Evolutionary conservation across 768 basidiomycete genomes (phyloP), one percentile per base, ranked within the genome.

Genomic region (Lactarius pseudohatsudake): DNA sequence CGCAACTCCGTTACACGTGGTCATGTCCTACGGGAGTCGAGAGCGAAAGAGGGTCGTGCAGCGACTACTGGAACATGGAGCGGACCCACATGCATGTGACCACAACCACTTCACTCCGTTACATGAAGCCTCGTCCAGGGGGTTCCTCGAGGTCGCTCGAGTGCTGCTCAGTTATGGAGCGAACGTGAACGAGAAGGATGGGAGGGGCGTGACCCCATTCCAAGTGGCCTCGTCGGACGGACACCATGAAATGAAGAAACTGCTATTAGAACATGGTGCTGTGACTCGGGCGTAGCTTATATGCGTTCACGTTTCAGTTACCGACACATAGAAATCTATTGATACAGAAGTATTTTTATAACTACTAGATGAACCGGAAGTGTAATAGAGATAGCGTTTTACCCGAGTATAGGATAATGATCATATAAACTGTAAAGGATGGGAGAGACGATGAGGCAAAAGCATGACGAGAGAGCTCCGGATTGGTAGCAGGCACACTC

Each of bases 401-500:
- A 38, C 13, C 38, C 11, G 38, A 13, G 38, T 38, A 38, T 15
- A 36, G 34, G 34, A 36, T 1, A 36, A 4, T 38, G 38, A 38
- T 13, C 32, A 32, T 1, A 38, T 38, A 38, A 1, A 38, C 38
- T 13, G 38, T 13, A 11, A 38, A 13, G 38, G 38, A 1, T 38
- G 38, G 38, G 38, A 38, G 36, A 38, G 11, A 13, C 32, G 32
- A 38, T 38, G 15, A 38, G 38, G 4, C 4, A 38, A 38, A 15
- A 15, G 38, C 11, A 38, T 15, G 38, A 38, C 4, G 38, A 11
- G 38, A 11, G 32, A 5, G 36, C 13, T 38, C 36, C 36, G 11
- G 36, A 38, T 13, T 2, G 11, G 11, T 79, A 7, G 88, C 86
- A 5, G 95, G 43, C 91, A 95, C 20, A 95, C 20, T 45, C 43